phyloP scores from a whole-genome alignment of 2,329 filamentous ascomycete species.

The Colletotrichum tropicicola region DNA sequence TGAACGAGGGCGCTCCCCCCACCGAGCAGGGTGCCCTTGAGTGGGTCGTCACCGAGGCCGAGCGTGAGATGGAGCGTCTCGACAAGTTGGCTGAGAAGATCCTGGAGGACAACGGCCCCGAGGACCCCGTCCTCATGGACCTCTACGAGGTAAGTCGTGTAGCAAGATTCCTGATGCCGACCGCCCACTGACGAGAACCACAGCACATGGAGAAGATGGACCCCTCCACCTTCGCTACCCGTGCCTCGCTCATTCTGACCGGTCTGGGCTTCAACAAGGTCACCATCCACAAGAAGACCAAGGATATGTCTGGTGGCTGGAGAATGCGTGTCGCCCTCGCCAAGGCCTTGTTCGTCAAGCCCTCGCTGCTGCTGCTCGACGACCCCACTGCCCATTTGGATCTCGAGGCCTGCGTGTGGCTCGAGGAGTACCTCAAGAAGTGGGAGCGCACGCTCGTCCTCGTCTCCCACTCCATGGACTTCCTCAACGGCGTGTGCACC shows the following conservation, averaged over 20 bases:
- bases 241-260: slow-evolving; percentile 94
- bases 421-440: slow-evolving; percentile 99
- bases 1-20: slow-evolving; percentile 95
- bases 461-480: slow-evolving; percentile 98
- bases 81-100: slow-evolving; percentile 91
- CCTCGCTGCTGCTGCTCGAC: slow-evolving; percentile 92
- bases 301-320: slow-evolving; percentile 99
- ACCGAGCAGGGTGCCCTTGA: slow-evolving; percentile 91
- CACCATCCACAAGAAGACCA: slow-evolving; percentile 99
- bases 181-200: background rate
- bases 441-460: slow-evolving; percentile 97
- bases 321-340: slow-evolving; percentile 98
- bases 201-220: slow-evolving; percentile 99
- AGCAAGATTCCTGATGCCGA: background rate
- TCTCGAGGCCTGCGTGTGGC: slow-evolving; percentile 98
- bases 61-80: slow-evolving; percentile 89
- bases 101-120: slow-evolving; percentile 90
- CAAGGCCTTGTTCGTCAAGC: slow-evolving; percentile 98
- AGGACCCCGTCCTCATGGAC: slow-evolving; percentile 89
- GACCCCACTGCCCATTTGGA: slow-evolving; percentile 99
- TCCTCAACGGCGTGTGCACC: slow-evolving; percentile 97
- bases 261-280: slow-evolving; percentile 99
- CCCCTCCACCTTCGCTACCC: slow-evolving; percentile 94
- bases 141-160: slow-evolving; percentile 85
- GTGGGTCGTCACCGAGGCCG: slow-evolving; percentile 95